Evolutionary conservation across 768 basidiomycete species (phyloP).

Genomic region (Phanerochaete carnosa): DNA sequence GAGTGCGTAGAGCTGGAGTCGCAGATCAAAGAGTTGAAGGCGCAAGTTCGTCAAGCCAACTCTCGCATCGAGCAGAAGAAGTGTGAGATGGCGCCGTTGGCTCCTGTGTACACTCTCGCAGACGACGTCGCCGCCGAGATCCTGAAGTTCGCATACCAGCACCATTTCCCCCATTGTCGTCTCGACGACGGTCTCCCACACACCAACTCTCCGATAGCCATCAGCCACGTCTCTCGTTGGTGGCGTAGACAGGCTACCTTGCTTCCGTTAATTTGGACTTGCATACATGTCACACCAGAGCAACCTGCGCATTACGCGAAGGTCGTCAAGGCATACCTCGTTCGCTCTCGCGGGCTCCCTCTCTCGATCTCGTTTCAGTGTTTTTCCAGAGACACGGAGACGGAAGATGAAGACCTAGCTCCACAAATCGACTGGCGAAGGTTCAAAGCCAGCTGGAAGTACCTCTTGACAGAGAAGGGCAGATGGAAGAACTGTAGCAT

Average conservation of each 20-base stretch:
- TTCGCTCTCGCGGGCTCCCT: background rate
- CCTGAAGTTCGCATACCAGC: background rate
- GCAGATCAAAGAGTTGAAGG: too few relatives aligned
- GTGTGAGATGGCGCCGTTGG: background rate
- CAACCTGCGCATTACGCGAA: background rate
- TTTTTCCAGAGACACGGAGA: background rate
- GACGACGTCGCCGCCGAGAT: background rate
- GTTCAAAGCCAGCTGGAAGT: background rate
- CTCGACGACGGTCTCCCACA: background rate
- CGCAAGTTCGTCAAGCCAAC: background rate
- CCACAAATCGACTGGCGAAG: background rate
- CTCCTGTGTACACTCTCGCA: background rate
- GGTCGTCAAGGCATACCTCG: background rate
- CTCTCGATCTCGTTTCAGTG: background rate
- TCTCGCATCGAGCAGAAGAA: background rate
- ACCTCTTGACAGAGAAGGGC: background rate
- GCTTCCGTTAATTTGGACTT: constrained; percentile 2
- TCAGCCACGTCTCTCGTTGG: constrained; percentile 6
- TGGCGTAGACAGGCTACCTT: background rate
- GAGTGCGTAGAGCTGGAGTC: background rate
- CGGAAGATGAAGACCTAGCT: background rate
- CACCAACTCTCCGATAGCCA: background rate
- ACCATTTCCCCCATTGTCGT: constrained; percentile 5
- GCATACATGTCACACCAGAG: background rate
- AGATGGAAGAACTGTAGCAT: background rate